These are phyloP conservation scores for Pachysandra terminalis DNA, from an alignment of 164 flowering plant species.

Conservation along the genomic window DNA sequence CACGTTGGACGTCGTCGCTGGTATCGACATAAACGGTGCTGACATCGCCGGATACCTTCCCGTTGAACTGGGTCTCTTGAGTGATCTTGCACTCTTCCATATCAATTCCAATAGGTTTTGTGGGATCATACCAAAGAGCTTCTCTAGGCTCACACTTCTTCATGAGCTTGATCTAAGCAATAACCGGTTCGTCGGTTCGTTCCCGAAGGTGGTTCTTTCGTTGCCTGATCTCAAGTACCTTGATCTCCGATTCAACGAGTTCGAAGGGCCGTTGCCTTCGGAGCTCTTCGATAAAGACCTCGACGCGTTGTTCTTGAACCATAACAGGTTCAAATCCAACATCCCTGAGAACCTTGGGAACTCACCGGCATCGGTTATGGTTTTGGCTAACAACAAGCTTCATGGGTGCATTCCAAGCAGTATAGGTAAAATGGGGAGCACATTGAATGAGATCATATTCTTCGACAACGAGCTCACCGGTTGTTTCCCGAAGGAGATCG, in stretches of 20 bases:
- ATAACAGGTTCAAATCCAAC: constrained; percentile 54
- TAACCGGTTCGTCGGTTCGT: constrained; percentile 72
- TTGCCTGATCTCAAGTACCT: constrained; percentile 50
- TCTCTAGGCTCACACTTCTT: constrained; percentile 35
- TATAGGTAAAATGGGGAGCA: constrained; percentile 59
- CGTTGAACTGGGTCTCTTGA: constrained; percentile 56
- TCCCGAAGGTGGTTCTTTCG: constrained; percentile 50
- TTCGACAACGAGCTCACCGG: constrained; percentile 46
- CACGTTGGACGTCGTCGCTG: constrained; percentile 50
- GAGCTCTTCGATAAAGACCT: constrained; percentile 49
- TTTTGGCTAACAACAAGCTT: constrained; percentile 63
- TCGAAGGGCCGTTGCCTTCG: constrained; percentile 63
- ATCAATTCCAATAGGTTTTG: constrained; percentile 73
- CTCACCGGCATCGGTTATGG: constrained; percentile 55
- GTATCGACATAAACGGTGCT: constrained; percentile 62
- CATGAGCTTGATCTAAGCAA: constrained; percentile 75
- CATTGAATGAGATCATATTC: constrained; percentile 54
- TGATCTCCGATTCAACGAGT: constrained; percentile 69
- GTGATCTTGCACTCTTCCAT: constrained; percentile 67
- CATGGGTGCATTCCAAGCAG: constrained; percentile 66
- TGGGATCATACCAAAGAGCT: constrained; percentile 61
- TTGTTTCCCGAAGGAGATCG: constrained; percentile 63
- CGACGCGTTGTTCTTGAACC: constrained; percentile 67
- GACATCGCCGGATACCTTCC: constrained; percentile 83
- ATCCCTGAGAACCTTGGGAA: constrained; percentile 67